Evolutionary conservation across 257 asterid genomes (phyloP), one percentile per base, ranked within the genome.

Genomic region (Apocynum venetum): DNA sequence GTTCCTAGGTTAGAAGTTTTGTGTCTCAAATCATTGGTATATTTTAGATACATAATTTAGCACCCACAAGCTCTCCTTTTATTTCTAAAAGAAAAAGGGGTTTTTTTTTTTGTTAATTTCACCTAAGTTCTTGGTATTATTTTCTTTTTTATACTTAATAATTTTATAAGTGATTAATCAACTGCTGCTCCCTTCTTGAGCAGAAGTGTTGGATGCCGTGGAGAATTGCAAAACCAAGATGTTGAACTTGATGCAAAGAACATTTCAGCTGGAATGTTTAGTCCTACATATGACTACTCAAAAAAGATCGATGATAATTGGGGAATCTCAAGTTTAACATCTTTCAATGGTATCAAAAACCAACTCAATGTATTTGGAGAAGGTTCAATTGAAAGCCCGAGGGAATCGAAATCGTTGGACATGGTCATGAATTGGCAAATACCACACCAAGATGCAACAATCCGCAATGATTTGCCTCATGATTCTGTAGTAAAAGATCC

Each of bases 181-280:
- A 25, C 31, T 25, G 31, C 31, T 25, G 31, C 31, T 25, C 31
- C 31, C 31, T 25, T 25, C 31, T 25, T 25, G 31, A 25, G 74
- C 55, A 74, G 77, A 74, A 44, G 7, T 59, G 56, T 25, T 2
- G 77, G 77, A 57, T 56, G 51, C 68, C 48, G 46, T 20, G 69
- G 68, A n/a, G 56, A 43, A 46, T 41, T 74, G 49, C 69, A 4
- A 17, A 74, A n/a, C 41, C 56, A 56, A 43, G 53, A 74, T 4
- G 11, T 59, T 56, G 53, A 49, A 6, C 66, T 15, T 5, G 36
- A 38, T 31, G 63, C 65, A 8, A 73, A 73, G 63, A 53, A 55
- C 52, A 40, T 38, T 1, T 19, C 47, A 41, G 38, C 13, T 44
- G 71, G n/a, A 60, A 74, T 59, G 3, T 74, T 40, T 46, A 40